Base-by-base conservation (phyloP, 176 grass and related monocot genomes). In the Puccinellia tenuiflora region DNA sequence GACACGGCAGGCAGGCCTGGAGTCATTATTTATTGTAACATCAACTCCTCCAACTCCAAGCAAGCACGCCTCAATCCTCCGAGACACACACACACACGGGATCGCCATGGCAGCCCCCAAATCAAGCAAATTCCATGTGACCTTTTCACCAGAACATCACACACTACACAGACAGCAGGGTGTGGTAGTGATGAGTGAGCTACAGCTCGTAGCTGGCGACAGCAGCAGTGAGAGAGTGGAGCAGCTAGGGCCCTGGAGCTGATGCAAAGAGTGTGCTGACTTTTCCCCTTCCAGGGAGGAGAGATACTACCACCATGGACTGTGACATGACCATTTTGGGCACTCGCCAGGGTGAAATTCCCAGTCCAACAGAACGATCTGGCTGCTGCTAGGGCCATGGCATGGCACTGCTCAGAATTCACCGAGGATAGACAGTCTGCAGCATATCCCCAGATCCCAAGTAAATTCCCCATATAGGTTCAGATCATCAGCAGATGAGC, bases 271-370 rank as follows among this genome's bases (percentile, higher is more conserved):
- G n/a, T n/a, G n/a, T 67, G 81, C 78, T 57, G 76, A 51, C 22
- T 33, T 84, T 84, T 61, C 87, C 70, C 77, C 20, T 43, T 85
- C 47, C n/a, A n/a, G n/a, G 12, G 13, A 46, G 40, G 15, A 73
- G 87, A 66, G 84, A 51, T 45, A 20, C 56, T n/a, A 1, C 60
- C 17, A 1, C 37, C 9, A 9, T 68, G 38, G 76, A 67, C 37
- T 33, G 54, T 18, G 34, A 73, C 24, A 43, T 43, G 43, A 73
- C 66, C 16, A 11, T 21, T 46, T 45, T 20, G 57, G 46, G 8
- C 55, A 20, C 57, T 30, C 15, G 11, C 21, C 55, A 62, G 9
- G 52, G 21, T 6, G 12, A 62, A 62, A 64, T 4, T 28, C 57
- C n/a, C n/a, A 61, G 57, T 28, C 4, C 11, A 4, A 16, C 16